Percentiles rank a stretch among this genome's conserved stretches.
phyloP scores from a whole-genome alignment of 352 stramenopile species.

The Pythium guiyangense region DNA sequence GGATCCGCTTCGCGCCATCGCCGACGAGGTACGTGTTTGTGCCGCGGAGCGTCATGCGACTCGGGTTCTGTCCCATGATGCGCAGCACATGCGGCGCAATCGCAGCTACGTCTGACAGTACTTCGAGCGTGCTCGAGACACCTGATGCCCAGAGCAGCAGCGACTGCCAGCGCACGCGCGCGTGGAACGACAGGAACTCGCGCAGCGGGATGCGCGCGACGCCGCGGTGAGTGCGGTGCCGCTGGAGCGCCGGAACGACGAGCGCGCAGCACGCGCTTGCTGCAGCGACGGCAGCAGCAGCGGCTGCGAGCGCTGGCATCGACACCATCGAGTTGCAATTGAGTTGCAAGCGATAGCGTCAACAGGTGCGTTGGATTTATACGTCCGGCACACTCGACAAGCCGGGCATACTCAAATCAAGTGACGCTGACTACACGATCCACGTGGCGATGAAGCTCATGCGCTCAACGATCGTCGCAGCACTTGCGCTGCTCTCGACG shows the following conservation, averaged over 20 bases:
- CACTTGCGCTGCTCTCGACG: not conserved
- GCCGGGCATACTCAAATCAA: not conserved
- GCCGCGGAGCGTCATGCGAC: constrained; percentile 83
- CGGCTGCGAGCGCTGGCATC: not conserved
- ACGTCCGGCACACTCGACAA: no score
- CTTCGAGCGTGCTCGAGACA: constrained; percentile 32
- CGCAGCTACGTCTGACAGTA: constrained; percentile 31
- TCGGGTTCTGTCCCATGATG: constrained; percentile 82
- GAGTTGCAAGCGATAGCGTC: not conserved
- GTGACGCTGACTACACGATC: not conserved
- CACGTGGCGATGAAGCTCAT: not conserved
- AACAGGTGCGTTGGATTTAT: not conserved
- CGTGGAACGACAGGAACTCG: constrained; percentile 37
- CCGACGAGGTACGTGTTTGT: constrained; percentile 91
- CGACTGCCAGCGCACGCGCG: constrained; percentile 35
- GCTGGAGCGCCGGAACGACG: constrained; percentile 1
- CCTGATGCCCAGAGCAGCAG: constrained; percentile 37
- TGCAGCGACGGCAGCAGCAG: not conserved
- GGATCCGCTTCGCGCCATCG: constrained; percentile 41
- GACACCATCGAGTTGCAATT: not conserved
- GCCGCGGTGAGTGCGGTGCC: constrained; percentile 3
- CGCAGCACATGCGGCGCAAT: constrained; percentile 55
- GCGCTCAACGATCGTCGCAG: not conserved
- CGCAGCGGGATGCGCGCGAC: constrained; percentile 21
- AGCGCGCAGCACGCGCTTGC: constrained; percentile 4